A percentile compares a stretch with the other conserved stretches of the same genome.
phyloP scores from a whole-genome alignment of 2,329 filamentous ascomycete genomes.

The Xylaria sp. region DNA sequence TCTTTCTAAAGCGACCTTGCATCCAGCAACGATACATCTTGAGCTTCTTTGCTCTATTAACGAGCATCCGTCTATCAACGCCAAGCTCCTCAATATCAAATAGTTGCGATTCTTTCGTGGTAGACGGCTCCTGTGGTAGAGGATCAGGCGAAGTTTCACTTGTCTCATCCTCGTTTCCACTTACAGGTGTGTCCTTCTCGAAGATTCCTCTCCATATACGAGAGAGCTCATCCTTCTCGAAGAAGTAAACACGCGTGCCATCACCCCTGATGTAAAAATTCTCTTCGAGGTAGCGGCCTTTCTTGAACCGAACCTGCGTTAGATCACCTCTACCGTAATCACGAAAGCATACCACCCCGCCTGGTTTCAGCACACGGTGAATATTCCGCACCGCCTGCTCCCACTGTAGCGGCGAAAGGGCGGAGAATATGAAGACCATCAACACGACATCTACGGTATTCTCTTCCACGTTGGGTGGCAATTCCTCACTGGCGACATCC shows the following conservation, averaged over 20 bases:
- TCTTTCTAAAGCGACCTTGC: slow-evolving; percentile 83
- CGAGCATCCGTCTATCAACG: slow-evolving; percentile 86
- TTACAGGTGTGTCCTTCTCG: slow-evolving; percentile 42
- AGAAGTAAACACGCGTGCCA: slow-evolving; percentile 97
- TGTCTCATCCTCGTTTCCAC: slow-evolving; percentile 42
- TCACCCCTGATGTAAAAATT: slow-evolving; percentile 98
- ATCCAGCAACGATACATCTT: slow-evolving; percentile 99
- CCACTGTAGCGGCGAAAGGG: slow-evolving; percentile 88
- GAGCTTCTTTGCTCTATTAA: slow-evolving; percentile 88
- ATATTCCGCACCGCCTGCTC: slow-evolving; percentile 83
- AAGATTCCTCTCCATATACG: slow-evolving; percentile 74
- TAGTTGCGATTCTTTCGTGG: slow-evolving; percentile 42
- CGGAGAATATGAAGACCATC: slow-evolving; percentile 98
- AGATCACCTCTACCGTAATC: slow-evolving; percentile 97
- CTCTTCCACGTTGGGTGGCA: slow-evolving; percentile 81
- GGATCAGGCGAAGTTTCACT: slow-evolving; percentile 39
- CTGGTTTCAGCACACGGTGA: slow-evolving; percentile 84
- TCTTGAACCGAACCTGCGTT: slow-evolving; percentile 96
- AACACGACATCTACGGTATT: slow-evolving; percentile 91
- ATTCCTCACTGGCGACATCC: slow-evolving; percentile 79
- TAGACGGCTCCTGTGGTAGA: slow-evolving; percentile 23
- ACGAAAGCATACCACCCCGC: slow-evolving; percentile 92
- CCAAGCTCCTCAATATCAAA: slow-evolving; percentile 84
- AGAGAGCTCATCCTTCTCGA: slow-evolving; percentile 84
- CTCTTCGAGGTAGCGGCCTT: slow-evolving; percentile 91